Conservation (phyloP, 768 basidiomycete species). For the Rhodotorula toruloides region DNA sequence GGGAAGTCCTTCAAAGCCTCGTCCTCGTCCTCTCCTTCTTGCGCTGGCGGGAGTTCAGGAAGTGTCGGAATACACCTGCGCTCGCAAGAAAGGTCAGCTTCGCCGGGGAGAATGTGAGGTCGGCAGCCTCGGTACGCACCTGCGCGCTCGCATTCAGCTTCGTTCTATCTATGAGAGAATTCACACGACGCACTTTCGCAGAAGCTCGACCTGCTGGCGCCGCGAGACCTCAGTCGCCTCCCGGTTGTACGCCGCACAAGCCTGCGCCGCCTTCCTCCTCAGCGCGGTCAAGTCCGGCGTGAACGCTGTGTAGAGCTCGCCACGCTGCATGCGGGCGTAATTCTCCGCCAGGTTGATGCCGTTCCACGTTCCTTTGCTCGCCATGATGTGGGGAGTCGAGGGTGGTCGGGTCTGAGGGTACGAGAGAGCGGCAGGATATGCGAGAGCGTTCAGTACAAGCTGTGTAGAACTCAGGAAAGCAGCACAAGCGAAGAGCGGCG, state of each 20-base stretch:
- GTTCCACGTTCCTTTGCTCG: not conserved
- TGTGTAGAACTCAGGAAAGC: too few species aligned
- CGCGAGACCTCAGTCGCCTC: constrained; percentile 4
- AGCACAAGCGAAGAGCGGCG: too few species aligned
- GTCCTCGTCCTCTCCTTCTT: constrained; percentile 17
- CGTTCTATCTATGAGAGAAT: too few species aligned
- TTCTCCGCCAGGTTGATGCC: constrained; percentile 24
- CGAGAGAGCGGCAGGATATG: not conserved
- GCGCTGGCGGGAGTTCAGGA: constrained; percentile 6
- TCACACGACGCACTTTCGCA: constrained; percentile 3
- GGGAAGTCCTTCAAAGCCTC: constrained; percentile 17
- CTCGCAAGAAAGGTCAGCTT: not conserved
- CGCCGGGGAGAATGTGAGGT: too few species aligned
- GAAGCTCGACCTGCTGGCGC: constrained; percentile 31
- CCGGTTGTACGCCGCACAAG: constrained; percentile 23
- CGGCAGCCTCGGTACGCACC: too few species aligned
- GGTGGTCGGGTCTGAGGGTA: not conserved
- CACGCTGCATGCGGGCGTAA: not conserved
- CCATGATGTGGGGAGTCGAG: not conserved
- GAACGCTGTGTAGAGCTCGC: constrained; percentile 34
- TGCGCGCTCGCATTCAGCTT: too few species aligned
- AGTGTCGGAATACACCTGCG: constrained; percentile 14
- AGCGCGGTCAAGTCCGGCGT: constrained; percentile 22
- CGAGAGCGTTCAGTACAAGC: too few species aligned
- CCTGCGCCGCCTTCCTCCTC: constrained; percentile 1